Conservation (phyloP, 106 monocot species). For the Amphibolis antarctica region DNA sequence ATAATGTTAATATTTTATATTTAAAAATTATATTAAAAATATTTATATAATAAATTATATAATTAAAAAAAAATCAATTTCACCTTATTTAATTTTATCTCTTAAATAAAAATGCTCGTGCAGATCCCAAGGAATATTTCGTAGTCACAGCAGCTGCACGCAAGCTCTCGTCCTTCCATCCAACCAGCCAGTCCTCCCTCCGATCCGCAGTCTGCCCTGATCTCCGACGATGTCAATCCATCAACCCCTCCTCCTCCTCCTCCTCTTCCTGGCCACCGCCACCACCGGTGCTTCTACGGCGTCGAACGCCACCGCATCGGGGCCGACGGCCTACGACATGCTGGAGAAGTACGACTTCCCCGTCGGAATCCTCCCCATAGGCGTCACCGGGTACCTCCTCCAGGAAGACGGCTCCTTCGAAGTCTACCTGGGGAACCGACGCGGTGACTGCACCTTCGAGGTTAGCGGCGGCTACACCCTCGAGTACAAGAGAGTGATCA, state of each 20-base stretch:
- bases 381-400: slow-evolving; percentile 38
- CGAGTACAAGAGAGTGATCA: slow-evolving; percentile 31
- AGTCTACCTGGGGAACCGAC: slow-evolving; percentile 19
- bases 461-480: slow-evolving; percentile 25
- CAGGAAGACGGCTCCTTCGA: slow-evolving; percentile 35
- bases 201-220: not conserved
- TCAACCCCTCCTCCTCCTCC: not conserved
- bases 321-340: slow-evolving; percentile 42
- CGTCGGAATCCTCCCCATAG: slow-evolving; percentile 44
- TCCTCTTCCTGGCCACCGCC: not conserved
- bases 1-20: too few species aligned
- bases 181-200: too few species aligned
- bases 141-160: not conserved
- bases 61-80: too few species aligned
- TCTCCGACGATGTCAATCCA: not conserved
- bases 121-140: too few species aligned
- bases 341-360: slow-evolving; percentile 46
- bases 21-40: too few species aligned
- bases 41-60: too few species aligned
- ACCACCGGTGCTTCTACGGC: not conserved
- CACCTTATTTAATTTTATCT: too few species aligned
- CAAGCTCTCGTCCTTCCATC: not conserved
- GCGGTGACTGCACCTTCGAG: slow-evolving; percentile 31
- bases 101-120: too few species aligned
- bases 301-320: not conserved